phyloP scores from a whole-genome alignment of 495 filamentous ascomycete genomes.

The Lophiostoma macrostomum region DNA sequence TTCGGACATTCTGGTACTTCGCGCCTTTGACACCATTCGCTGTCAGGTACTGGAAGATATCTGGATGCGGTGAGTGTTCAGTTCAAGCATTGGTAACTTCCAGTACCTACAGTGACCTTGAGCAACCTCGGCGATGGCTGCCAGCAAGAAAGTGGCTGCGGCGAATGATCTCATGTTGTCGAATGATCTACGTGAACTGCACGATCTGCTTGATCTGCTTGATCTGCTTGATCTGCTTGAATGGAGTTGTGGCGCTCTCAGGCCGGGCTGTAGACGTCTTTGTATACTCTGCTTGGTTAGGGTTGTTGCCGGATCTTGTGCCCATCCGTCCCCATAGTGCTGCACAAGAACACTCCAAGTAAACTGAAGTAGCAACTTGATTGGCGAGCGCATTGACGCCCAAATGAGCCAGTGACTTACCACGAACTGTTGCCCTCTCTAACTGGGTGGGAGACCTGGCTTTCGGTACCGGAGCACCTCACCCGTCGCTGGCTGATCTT shows the following conservation, averaged over 20 bases:
- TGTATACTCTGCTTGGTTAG: conserved; percentile 9
- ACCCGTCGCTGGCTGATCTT: not conserved
- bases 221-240: no score
- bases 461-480: conserved; percentile 4
- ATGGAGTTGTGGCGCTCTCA: no score
- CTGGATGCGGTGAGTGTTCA: conserved; percentile 4
- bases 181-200: not conserved
- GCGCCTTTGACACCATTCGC: conserved; percentile 47
- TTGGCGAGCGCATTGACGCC: conserved; percentile 21
- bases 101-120: conserved; percentile 25
- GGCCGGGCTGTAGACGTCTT: conserved; percentile 5
- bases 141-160: conserved; percentile 15
- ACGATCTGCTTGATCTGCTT: not conserved
- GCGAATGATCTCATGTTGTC: conserved; percentile 30
- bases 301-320: not conserved
- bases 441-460: not conserved
- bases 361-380: conserved; percentile 15
- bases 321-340: conserved; percentile 13
- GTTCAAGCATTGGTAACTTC: not conserved
- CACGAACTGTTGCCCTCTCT: not conserved
- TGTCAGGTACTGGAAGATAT: conserved; percentile 48
- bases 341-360: conserved; percentile 1
- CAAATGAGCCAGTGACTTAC: conserved; percentile 7
- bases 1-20: conserved; percentile 52
- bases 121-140: conserved; percentile 20